A percentile compares a stretch with the other conserved stretches of the same genome.
phyloP scores from a whole-genome alignment of 1,284 basidiomycete genomes.

The Cystobasidiaceae sp. region DNA sequence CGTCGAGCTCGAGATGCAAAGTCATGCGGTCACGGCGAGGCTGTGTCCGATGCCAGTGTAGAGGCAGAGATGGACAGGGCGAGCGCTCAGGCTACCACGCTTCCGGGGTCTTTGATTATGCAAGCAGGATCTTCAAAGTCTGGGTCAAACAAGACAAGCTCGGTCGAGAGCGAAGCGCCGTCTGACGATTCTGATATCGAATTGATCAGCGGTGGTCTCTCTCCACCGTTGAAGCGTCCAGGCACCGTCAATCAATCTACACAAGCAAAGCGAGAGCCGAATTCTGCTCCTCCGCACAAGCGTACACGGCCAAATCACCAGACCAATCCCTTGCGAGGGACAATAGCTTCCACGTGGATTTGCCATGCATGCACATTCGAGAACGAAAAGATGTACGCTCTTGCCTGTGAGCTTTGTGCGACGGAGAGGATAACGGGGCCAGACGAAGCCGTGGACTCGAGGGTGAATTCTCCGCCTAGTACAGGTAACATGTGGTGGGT shows the following conservation, averaged over 20 bases:
- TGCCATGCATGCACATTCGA: conserved; percentile 14
- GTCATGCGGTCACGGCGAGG: conserved; percentile 56
- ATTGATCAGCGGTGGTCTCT: no score
- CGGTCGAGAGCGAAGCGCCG: background rate
- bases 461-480: no score
- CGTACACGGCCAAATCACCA: no score
- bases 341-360: background rate
- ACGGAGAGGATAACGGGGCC: background rate
- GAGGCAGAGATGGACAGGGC: conserved; percentile 16
- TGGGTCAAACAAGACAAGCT: background rate
- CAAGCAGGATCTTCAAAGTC: background rate
- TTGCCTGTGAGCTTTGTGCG: conserved; percentile 9
- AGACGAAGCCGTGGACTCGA: no score
- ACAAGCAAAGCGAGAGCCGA: no score
- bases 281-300: no score
- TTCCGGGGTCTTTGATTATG: background rate
- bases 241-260: no score
- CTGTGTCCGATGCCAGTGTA: conserved; percentile 12
- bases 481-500: background rate
- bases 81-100: background rate
- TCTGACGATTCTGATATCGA: conserved; percentile 24
- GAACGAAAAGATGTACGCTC: background rate
- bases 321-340: no score
- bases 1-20: conserved; percentile 65
- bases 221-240: no score